Conservation (phyloP, 331 rosid genomes). For the Acacia concinna region DNA sequence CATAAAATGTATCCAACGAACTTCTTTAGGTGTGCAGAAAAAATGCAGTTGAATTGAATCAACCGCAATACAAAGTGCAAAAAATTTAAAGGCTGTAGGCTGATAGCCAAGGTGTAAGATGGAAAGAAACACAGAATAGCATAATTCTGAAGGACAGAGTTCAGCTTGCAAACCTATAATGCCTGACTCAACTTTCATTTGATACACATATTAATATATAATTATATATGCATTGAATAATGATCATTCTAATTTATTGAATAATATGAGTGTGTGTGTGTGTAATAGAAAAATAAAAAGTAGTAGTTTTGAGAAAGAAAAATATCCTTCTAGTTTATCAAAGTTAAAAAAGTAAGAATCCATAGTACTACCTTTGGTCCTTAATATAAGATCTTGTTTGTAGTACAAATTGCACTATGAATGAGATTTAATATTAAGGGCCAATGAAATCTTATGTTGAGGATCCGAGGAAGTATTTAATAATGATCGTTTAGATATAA, state of each 20-base stretch:
- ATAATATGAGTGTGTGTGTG: too few species aligned
- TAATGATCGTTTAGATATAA: background rate
- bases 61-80: background rate
- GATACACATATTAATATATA: background rate
- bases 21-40: background rate
- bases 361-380: too few species aligned
- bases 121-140: background rate
- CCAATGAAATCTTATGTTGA: too few species aligned
- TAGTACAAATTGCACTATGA: too few species aligned
- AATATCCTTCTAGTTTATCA: background rate
- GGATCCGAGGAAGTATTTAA: background rate
- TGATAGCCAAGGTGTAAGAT: background rate
- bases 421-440: too few species aligned
- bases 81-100: slow-evolving; percentile 1
- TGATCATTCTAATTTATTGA: too few species aligned
- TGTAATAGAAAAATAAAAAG: background rate
- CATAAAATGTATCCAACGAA: background rate
- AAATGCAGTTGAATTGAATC: background rate
- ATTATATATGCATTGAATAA: too few species aligned
- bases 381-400: too few species aligned
- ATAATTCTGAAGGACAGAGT: background rate
- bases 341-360: background rate
- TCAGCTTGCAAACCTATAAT: background rate
- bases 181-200: background rate
- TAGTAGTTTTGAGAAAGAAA: background rate